These are phyloP conservation scores for Meyerozyma sp. DNA, from an alignment of 1,139 yeast genomes.

Conservation along the genomic window DNA sequence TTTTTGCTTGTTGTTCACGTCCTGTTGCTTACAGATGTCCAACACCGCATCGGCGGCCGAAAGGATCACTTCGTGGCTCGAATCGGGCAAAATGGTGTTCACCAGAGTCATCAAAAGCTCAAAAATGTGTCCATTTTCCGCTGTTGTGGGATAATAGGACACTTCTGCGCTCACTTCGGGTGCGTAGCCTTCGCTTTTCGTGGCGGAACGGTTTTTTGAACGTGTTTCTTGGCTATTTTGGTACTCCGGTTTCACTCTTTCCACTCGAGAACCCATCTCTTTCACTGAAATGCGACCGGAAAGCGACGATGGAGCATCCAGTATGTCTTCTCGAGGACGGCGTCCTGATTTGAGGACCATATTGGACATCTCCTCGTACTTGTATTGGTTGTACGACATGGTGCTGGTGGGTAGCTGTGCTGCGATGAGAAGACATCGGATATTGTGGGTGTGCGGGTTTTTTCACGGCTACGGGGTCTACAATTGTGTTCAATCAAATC, in stretches of 20 bases:
- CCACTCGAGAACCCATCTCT: conserved; percentile 64
- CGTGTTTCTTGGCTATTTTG: neutral
- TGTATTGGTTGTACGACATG: conserved; percentile 23
- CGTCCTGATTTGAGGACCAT: conserved; percentile 62
- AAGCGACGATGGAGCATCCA: conserved; percentile 65
- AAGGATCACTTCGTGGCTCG: conserved; percentile 38
- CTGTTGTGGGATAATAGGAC: conserved; percentile 21
- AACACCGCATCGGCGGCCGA: conserved; percentile 66
- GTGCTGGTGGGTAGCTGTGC: neutral
- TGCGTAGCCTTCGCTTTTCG: conserved; percentile 44
- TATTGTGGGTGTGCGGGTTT: neutral
- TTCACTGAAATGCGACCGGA: conserved; percentile 56
- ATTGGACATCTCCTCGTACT: conserved; percentile 69
- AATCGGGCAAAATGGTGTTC: conserved; percentile 26
- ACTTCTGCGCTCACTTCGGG: conserved; percentile 16
- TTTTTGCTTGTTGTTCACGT: conserved; percentile 17
- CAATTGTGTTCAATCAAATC: neutral
- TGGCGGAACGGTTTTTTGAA: neutral
- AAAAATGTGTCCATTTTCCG: conserved; percentile 21
- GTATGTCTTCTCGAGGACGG: conserved; percentile 32
- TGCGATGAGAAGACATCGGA: neutral
- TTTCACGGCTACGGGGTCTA: neutral
- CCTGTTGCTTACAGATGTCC: conserved; percentile 46
- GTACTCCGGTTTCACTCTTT: conserved; percentile 7
- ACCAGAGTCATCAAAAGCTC: conserved; percentile 27